These are phyloP conservation scores for Phoenix dactylifera DNA, from an alignment of 176 grass and related monocot genomes.

Conservation along the genomic window DNA sequence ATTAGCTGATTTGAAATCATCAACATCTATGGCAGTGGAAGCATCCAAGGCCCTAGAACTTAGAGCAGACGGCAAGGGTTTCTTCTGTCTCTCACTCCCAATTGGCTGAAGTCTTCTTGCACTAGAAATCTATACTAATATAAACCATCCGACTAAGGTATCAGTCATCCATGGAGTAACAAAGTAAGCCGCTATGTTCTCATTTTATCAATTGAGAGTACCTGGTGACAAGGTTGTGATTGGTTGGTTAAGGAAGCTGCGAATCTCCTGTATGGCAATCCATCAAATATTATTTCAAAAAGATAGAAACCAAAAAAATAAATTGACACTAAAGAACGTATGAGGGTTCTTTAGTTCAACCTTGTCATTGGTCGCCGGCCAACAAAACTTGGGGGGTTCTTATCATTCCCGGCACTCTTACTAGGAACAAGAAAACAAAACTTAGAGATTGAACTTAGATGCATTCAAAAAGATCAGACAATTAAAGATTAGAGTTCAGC, in stretches of 20 bases:
- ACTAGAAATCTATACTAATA: too few relatives aligned
- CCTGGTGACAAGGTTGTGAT: constrained; percentile 23
- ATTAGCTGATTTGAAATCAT: constrained; percentile 25
- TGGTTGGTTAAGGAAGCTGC: constrained; percentile 35
- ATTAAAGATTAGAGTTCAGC: neutral
- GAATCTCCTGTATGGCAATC: constrained; percentile 27
- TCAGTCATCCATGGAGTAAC: too few relatives aligned
- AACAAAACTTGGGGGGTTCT: constrained; percentile 13
- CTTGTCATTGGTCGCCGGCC: constrained; percentile 47
- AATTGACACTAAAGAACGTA: neutral
- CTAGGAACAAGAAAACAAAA: constrained; percentile 25
- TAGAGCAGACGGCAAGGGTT: neutral
- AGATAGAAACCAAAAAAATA: constrained; percentile 4
- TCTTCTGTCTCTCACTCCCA: constrained; percentile 55
- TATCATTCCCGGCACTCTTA: constrained; percentile 14
- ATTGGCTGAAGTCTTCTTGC: constrained; percentile 16
- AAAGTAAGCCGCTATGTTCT: too few relatives aligned
- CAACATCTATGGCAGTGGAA: constrained; percentile 20
- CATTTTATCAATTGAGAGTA: constrained; percentile 8
- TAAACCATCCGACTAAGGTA: too few relatives aligned
- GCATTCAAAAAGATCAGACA: neutral
- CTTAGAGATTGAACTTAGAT: too few relatives aligned
- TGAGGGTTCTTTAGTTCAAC: constrained; percentile 3
- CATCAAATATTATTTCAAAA: neutral
- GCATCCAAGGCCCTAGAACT: constrained; percentile 26